phyloP scores from a whole-genome alignment of 306 rosid species.

The Lathyrus sativus region DNA sequence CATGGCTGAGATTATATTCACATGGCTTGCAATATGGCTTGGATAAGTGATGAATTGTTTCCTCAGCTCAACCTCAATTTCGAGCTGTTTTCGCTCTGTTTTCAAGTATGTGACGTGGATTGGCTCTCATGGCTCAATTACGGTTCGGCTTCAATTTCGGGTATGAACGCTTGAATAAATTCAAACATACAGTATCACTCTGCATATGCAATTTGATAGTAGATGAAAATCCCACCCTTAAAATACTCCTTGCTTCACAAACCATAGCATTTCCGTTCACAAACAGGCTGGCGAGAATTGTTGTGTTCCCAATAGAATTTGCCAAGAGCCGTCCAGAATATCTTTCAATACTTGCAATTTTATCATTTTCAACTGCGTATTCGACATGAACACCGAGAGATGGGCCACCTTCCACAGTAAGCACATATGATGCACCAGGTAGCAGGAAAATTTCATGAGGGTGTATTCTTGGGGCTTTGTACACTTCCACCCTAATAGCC shows the following conservation, averaged over 20 bases:
- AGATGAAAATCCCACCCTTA: slow-evolving; percentile 77
- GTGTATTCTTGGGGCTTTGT: slow-evolving; percentile 72
- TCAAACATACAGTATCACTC: too few species aligned
- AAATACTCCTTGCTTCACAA: slow-evolving; percentile 66
- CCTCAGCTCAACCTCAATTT: too few species aligned
- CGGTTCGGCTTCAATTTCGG: too few species aligned
- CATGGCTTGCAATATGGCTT: too few species aligned
- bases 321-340: slow-evolving; percentile 73
- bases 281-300: slow-evolving; percentile 62
- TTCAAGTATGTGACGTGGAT: too few species aligned
- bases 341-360: slow-evolving; percentile 66
- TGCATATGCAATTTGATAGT: slow-evolving; percentile 67
- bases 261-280: slow-evolving; percentile 54
- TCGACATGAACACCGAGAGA: slow-evolving; percentile 68
- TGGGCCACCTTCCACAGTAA: slow-evolving; percentile 87
- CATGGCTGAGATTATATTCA: too few species aligned
- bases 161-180: too few species aligned
- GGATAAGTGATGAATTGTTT: too few species aligned
- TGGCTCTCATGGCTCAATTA: too few species aligned
- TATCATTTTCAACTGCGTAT: slow-evolving; percentile 63
- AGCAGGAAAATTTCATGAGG: slow-evolving; percentile 73
- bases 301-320: slow-evolving; percentile 68
- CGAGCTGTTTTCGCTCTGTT: too few species aligned
- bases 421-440: slow-evolving; percentile 84
- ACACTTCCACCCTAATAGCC: slow-evolving; percentile 83